Base-by-base conservation (phyloP, 1,139 yeast genomes). In the Kodamaea sp. region DNA sequence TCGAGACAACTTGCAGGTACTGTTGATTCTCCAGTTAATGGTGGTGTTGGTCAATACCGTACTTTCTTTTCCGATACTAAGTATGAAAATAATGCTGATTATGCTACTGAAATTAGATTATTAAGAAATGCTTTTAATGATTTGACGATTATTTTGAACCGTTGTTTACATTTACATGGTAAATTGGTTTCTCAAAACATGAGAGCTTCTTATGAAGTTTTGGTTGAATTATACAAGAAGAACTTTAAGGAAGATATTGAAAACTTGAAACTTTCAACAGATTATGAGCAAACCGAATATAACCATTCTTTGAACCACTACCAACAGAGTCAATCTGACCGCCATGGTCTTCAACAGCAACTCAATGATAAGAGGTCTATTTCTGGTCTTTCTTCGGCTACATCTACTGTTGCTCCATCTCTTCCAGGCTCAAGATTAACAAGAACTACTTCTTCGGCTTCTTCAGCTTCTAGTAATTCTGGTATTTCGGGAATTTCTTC, bases 11-110 rank as follows among this genome's bases (percentile, higher is more conserved):
- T 88, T 39, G 78, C 92, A 0, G 96, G 96, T 35, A 86, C 96
- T 0, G 92, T 88, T 41, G 95, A 88, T 56, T 81, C 96, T 0
- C 96, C 96, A 5, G 94, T 88, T 8, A 88, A 88, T 58, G 96
- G 96, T 29, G 96, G 96, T 42, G 87, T 88, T 47, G 87, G 88
- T 5, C 88, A 85, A 54, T 88, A 85, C 63, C 74, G 92, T 44
- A 75, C 77, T 2, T 86, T 88, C 60, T 77, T 85, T 53, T 65
- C 62, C 29, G 75, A 73, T 42, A 51, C 65, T 7, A 62, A 63
- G 41, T 66, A 66, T 43, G 57, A 56, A 30, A 65, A 57, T 5
- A 63, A 70, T 41, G 67, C 67, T n/a, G 78, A 75, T 15, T 65
- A 69, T 33, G 55, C 54, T 3, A 67, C 63, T 27, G 76, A 77